phyloP scores from a whole-genome alignment of 352 stramenopile species.

The Chrysophaeum taylorii region DNA sequence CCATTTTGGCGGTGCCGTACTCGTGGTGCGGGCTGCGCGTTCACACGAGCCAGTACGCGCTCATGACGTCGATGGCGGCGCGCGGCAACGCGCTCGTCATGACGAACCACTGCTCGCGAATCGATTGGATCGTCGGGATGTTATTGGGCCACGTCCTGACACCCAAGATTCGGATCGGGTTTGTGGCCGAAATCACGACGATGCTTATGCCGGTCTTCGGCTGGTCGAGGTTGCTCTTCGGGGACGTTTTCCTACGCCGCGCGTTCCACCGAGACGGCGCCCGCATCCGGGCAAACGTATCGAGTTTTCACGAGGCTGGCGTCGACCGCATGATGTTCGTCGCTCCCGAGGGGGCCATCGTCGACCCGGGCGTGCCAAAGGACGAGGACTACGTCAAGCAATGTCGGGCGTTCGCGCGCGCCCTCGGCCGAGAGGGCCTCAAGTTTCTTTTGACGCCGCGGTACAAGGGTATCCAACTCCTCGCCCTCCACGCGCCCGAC shows the following conservation, averaged over 20 bases:
- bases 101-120: neutral
- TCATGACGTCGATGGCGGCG: neutral
- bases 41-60: neutral
- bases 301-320: neutral
- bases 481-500: neutral
- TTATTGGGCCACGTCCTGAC: neutral
- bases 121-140: constrained; percentile 15
- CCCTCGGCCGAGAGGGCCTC: neutral
- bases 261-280: constrained; percentile 8
- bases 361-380: neutral
- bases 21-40: neutral
- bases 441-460: neutral
- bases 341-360: constrained; percentile 6
- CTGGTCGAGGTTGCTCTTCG: constrained; percentile 9
- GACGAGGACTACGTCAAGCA: constrained; percentile 11
- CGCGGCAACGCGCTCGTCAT: neutral
- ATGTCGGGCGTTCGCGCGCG: neutral
- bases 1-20: neutral
- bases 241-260: constrained; percentile 11
- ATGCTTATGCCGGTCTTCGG: constrained; percentile 14
- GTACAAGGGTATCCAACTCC: constrained; percentile 13
- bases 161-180: neutral
- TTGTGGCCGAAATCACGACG: neutral
- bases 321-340: constrained; percentile 3
- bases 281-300: neutral